Base-by-base conservation (phyloP, 345 rosid genomes). In the Linum tenue region DNA sequence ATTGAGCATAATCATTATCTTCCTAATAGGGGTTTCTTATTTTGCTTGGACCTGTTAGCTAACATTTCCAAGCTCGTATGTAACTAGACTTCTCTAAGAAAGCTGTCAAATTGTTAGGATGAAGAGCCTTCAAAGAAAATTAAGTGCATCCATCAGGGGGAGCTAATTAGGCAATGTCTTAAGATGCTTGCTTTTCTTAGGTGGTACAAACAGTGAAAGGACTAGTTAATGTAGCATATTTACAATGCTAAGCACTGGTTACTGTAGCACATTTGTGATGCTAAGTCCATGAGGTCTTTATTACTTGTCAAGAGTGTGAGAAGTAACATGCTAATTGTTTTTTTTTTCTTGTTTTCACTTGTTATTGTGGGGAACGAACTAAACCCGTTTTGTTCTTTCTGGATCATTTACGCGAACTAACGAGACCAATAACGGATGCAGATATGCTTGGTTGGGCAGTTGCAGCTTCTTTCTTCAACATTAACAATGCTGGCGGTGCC, bases 401-500 rank as follows among this genome's bases (percentile, higher is more conserved):
- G 59, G 58, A 64, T 68, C 69, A 70, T 61, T 55, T 37, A 39
- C 63, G 51, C 60, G 39, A 63, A 37, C 69, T 74, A 67, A 72
- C 65, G 8, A 16, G 60, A 39, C 51, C 68, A 55, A 8, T 67
- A 16, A 60, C 64, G 79, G 63, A 50, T 81, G 84, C 95, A 90
- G 99, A 77, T 90, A 73, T 79, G 77, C 75, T 75, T 94, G 70
- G 77, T 76, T 75, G 92, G 97, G 67, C 96, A 90, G 79, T 89
- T 86, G 69, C 99, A 94, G 80, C 90, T 90, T 75, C 97, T 94
- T 75, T 94, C 97, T 74, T 94, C 97, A 59, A 79, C 96, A 3
- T 84, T 90, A 70, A 86, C 96, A 59, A 90, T 88, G 82, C 81
- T 94, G 77, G 96, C 96, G 72, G 97, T 94, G 42, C 96, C 97